Evolutionary conservation across 192 early-diverging fungal species (phyloP), one percentile per base, ranked within the genome.

Genomic region (Coemansia sp.): DNA sequence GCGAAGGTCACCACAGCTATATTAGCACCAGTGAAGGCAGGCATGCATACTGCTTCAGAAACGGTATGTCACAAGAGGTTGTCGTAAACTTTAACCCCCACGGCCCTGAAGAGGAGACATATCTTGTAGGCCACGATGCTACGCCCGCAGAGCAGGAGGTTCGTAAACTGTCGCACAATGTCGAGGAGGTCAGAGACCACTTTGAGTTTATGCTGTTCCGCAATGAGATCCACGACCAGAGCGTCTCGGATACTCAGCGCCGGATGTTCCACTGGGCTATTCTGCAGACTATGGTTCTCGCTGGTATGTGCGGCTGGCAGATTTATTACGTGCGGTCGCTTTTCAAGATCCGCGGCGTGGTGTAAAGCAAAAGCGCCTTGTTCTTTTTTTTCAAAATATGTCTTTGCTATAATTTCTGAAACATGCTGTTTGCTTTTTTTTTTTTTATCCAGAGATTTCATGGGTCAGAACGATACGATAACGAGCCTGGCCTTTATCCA

Each of bases 401-500:
- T 46, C 44, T 46, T 46, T 46, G 44, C 44, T 18, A 46, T 46
- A 18, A 18, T 18, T 46, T 46, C 13, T 46, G 44, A 46, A 46
- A 46, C 44, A 46, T 46, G 44, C 31, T 34, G 29, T 38, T 38
- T 38, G 36, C 9, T 27, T 67, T 38, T 27, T 67, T 38, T 27
- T 67, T 52, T 20, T 67, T 46, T 18, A 18, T 66, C 27, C 43
- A 18, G 5, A 27, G 33, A 11, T 39, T 74, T 80, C 72, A 73
- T 81, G 87, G 10, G 85, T 76, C 20, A 94, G 77, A 9, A 94
- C 92, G 58, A 89, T 80, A 47, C 91, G 84, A 77, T 91, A 93
- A 22, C 87, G 83, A 8, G 88, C 90, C 68, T 88, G 78, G 27
- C 87, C 86, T 3, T 76, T 65, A 3, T 76, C 76, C 10, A 92